These are phyloP conservation scores for Aspergillus sparsus DNA, from an alignment of 495 filamentous ascomycete species.

Conservation along the genomic window DNA sequence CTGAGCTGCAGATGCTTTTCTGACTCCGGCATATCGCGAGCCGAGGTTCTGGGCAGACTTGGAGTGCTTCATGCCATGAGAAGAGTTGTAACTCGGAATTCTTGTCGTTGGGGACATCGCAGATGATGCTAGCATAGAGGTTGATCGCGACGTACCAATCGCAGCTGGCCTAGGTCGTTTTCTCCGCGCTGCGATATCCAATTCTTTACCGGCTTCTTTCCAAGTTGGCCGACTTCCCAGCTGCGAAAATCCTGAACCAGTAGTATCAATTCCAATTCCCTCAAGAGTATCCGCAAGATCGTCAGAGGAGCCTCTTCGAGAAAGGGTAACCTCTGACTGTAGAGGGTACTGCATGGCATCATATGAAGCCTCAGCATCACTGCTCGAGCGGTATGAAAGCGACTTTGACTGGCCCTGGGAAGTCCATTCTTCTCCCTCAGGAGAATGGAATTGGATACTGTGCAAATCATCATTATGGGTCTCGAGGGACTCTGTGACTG, in stretches of 20 bases:
- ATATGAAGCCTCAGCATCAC: slow-evolving; percentile 33
- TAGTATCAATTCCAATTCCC: slow-evolving; percentile 44
- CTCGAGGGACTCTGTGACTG: slow-evolving; percentile 27
- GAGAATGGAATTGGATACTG: slow-evolving; percentile 17
- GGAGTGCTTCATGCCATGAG: slow-evolving; percentile 51
- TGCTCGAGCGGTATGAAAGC: slow-evolving; percentile 26
- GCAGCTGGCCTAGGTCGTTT: slow-evolving; percentile 57
- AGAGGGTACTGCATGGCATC: slow-evolving; percentile 39
- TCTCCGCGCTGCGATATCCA: slow-evolving; percentile 55
- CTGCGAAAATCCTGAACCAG: slow-evolving; percentile 29
- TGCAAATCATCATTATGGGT: slow-evolving; percentile 17
- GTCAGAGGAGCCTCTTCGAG: slow-evolving; percentile 45
- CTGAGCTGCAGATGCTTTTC: slow-evolving; percentile 52
- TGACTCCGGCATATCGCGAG: slow-evolving; percentile 52
- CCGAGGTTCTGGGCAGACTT: slow-evolving; percentile 55
- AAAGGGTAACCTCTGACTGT: slow-evolving; percentile 38
- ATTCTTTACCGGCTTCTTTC: slow-evolving; percentile 47
- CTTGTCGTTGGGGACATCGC: slow-evolving; percentile 47
- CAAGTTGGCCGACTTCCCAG: slow-evolving; percentile 33
- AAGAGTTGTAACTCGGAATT: slow-evolving; percentile 37
- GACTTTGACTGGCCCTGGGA: slow-evolving; percentile 29
- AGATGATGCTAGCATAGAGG: slow-evolving; percentile 40
- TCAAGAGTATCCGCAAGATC: slow-evolving; percentile 42
- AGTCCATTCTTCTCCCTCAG: slow-evolving; percentile 35
- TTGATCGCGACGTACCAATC: slow-evolving; percentile 47